These are phyloP conservation scores for Nannochloropsis limnetica DNA, from an alignment of 352 stramenopile genomes.

Conservation along the genomic window DNA sequence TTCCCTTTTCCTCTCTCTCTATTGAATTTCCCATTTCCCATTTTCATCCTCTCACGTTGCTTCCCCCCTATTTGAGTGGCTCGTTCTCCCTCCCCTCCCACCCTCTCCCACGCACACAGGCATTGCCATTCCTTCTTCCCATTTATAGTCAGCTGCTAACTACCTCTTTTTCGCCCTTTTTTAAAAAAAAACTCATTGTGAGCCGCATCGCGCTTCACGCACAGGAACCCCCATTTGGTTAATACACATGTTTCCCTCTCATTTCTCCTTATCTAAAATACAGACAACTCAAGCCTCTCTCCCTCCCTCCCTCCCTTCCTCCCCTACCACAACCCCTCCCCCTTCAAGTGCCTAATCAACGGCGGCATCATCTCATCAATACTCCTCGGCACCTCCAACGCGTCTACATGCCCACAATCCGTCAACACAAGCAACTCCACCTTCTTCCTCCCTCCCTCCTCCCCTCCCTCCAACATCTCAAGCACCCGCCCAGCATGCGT, in stretches of 20 bases:
- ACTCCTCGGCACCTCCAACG: constrained; percentile 11
- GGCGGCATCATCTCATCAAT: constrained; percentile 25
- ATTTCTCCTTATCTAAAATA: neutral
- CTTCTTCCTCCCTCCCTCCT: neutral
- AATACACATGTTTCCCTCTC: neutral
- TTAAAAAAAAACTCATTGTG: too few species aligned
- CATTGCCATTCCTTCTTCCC: neutral
- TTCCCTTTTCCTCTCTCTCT: neutral
- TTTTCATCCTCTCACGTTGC: neutral
- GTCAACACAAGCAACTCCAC: neutral
- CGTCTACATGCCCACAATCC: constrained; percentile 20
- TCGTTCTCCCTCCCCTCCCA: neutral
- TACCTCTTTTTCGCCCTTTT: too few species aligned
- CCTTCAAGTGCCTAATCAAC: neutral
- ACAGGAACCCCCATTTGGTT: neutral
- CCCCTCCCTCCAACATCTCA: neutral
- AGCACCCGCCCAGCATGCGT: constrained; percentile 10
- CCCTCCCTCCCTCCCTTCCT: neutral
- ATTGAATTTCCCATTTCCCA: neutral
- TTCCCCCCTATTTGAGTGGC: neutral
- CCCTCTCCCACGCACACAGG: neutral
- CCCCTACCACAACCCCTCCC: neutral
- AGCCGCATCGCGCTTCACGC: neutral
- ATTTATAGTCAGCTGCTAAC: too few species aligned
- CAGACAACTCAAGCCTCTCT: neutral